phyloP scores from a whole-genome alignment of 2,329 filamentous ascomycete species.

The Alternaria sp. region DNA sequence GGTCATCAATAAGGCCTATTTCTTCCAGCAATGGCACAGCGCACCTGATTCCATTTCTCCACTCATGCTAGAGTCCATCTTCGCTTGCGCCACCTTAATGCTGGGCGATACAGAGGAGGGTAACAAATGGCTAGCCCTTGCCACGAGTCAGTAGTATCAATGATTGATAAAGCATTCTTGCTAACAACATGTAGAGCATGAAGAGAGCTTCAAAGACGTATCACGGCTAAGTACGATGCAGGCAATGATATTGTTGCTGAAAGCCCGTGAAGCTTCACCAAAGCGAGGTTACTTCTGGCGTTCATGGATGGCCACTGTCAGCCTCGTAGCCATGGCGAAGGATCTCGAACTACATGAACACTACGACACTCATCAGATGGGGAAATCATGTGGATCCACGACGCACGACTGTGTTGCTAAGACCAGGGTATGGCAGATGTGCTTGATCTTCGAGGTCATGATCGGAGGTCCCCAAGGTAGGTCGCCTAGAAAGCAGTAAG shows the following conservation, averaged over 20 bases:
- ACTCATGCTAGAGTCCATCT: conserved; percentile 86
- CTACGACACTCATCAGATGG: conserved; percentile 77
- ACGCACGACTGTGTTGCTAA: conserved; percentile 82
- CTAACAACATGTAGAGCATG: conserved; percentile 70
- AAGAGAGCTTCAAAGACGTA: conserved; percentile 92
- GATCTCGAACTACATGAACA: conserved; percentile 92
- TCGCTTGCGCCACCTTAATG: conserved; percentile 85
- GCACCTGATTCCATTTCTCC: conserved; percentile 87
- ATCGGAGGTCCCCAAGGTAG: conserved; percentile 91
- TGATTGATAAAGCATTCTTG: background rate
- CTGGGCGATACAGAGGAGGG: conserved; percentile 85
- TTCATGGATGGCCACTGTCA: conserved; percentile 95
- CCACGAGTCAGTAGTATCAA: conserved; percentile 72
- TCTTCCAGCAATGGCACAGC: conserved; percentile 90
- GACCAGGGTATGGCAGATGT: conserved; percentile 87
- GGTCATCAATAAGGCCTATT: conserved; percentile 80
- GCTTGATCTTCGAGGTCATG: conserved; percentile 89
- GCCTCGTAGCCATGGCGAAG: conserved; percentile 91
- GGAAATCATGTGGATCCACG: conserved; percentile 73
- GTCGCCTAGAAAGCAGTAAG: background rate
- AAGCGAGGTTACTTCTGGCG: conserved; percentile 96
- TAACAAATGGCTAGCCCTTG: conserved; percentile 91
- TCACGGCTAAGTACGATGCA: conserved; percentile 91
- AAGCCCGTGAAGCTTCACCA: conserved; percentile 89
- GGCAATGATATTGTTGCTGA: conserved; percentile 84